These are phyloP conservation scores for Leishmania lainsoni DNA, from an alignment of 208 protist genomes.

Conservation along the genomic window DNA sequence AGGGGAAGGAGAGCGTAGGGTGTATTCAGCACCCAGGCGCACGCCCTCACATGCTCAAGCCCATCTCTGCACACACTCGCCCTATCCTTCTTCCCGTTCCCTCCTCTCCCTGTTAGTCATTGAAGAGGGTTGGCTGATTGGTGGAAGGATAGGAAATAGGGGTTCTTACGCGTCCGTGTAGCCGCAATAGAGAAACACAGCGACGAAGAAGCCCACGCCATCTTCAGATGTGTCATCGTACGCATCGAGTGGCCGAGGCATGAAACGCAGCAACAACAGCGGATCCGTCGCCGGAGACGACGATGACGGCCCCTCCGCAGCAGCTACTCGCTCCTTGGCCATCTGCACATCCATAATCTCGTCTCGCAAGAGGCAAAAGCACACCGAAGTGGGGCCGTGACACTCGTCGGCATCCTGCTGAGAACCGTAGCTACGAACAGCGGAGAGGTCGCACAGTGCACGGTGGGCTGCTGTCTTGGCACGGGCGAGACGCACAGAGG, in stretches of 20 bases:
- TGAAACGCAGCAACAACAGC: conserved; percentile 57
- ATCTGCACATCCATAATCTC: conserved; percentile 37
- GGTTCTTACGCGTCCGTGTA: conserved; percentile 3
- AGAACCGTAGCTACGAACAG: conserved; percentile 9
- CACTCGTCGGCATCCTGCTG: background rate
- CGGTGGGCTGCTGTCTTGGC: conserved; percentile 36
- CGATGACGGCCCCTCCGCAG: background rate
- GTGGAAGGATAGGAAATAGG: background rate
- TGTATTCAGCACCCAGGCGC: background rate
- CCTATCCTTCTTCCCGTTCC: background rate
- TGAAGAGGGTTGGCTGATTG: background rate
- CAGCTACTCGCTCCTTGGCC: conserved; percentile 24
- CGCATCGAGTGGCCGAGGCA: conserved; percentile 27
- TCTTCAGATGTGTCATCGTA: conserved; percentile 31
- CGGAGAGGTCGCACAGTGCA: conserved; percentile 29
- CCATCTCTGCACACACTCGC: background rate
- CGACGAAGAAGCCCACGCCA: conserved; percentile 68
- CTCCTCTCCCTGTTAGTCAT: background rate
- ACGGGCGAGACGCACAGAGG: conserved; percentile 41
- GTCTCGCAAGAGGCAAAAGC: conserved; percentile 18
- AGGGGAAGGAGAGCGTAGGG: background rate
- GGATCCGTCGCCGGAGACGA: conserved; percentile 11
- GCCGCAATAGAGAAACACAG: conserved; percentile 45
- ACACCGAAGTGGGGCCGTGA: conserved; percentile 5
- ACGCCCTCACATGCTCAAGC: conserved; percentile 1